phyloP scores from a whole-genome alignment of 257 asterid genomes.

The Paulownia fortunei region DNA sequence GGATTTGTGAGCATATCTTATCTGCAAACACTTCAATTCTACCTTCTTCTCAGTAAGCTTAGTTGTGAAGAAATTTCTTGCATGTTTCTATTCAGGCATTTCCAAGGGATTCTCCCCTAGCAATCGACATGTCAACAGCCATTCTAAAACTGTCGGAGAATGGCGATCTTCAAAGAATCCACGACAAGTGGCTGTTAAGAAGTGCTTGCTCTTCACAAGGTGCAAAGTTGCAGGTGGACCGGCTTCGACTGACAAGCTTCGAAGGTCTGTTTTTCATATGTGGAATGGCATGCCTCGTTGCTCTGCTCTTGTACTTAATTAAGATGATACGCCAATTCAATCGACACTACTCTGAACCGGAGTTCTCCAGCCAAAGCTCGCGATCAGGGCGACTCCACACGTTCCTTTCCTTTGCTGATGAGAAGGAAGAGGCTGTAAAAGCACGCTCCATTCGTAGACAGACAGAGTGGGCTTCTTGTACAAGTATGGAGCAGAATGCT shows the following conservation, averaged over 20 bases:
- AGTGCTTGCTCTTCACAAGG: constrained; percentile 59
- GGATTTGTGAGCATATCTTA: constrained; percentile 61
- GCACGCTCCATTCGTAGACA: constrained; percentile 26
- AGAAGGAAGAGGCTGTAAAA: constrained; percentile 50
- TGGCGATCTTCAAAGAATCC: constrained; percentile 62
- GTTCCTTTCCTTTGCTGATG: constrained; percentile 59
- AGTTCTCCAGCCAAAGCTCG: constrained; percentile 37
- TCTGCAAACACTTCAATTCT: not conserved
- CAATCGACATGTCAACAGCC: constrained; percentile 66
- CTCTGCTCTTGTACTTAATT: constrained; percentile 49
- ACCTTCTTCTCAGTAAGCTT: not conserved
- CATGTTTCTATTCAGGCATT: constrained; percentile 48
- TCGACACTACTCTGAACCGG: constrained; percentile 27
- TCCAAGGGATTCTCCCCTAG: constrained; percentile 58
- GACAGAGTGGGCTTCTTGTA: not conserved
- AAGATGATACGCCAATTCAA: constrained; percentile 37
- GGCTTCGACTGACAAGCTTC: constrained; percentile 54
- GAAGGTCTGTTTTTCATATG: constrained; percentile 51
- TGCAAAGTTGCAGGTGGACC: constrained; percentile 51
- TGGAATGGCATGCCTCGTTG: constrained; percentile 52
- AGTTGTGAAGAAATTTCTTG: not conserved
- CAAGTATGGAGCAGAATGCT: not conserved
- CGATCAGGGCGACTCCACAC: constrained; percentile 41
- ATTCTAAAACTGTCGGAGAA: constrained; percentile 56
- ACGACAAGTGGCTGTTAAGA: constrained; percentile 61